Evolutionary conservation across 495 filamentous ascomycete genomes (phyloP), one percentile per base, ranked within the genome.

Genomic region (Neurospora pannonica): DNA sequence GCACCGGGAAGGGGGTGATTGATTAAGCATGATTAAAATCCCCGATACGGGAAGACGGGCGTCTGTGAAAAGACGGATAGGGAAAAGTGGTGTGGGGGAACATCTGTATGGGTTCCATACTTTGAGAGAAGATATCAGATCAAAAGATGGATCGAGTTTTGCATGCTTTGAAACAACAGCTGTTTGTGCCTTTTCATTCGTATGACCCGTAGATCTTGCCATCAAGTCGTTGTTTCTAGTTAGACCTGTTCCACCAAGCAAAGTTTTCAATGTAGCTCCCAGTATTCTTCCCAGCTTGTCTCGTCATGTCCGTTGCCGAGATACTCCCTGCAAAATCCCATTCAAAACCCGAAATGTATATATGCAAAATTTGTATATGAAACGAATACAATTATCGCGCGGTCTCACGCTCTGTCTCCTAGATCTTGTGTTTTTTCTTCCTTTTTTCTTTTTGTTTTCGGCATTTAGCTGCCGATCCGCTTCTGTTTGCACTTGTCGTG

Each of bases 401-500:
- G 17, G 48, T 71, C 24, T 38, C 38, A 60, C 69, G 10, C 34
- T 37, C 13, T 43, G 9, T 5, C 24, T 13, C 31, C 71, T 13
- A 2, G n/a, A 71, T 38, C 39, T 19, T 15, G 19, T 5, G 42
- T 43, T 43, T 28, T 19, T 60, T 15, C 15, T 40, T 69, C 17
- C 28, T 70, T 38, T 24, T 37, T 15, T 34, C 6, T n/a, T 71
- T 21, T 39, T 70, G 34, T 46, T 72, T 71, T 48, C 31, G 69
- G 71, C 7, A 39, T 39, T 43, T 75, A 75, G 81, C 74, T 82
- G 69, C 75, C 80, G 76, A 82, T 86, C 75, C 87, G 80, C 75
- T 88, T 82, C 75, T 85, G 85, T 83, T 96, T 97, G 85, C 94
- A 97, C 81, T 97, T 97, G 77, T 94, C 94, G 81, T 97, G 92